Evolutionary conservation across 768 basidiomycete species (phyloP).

Genomic region (Podaxis sp.): DNA sequence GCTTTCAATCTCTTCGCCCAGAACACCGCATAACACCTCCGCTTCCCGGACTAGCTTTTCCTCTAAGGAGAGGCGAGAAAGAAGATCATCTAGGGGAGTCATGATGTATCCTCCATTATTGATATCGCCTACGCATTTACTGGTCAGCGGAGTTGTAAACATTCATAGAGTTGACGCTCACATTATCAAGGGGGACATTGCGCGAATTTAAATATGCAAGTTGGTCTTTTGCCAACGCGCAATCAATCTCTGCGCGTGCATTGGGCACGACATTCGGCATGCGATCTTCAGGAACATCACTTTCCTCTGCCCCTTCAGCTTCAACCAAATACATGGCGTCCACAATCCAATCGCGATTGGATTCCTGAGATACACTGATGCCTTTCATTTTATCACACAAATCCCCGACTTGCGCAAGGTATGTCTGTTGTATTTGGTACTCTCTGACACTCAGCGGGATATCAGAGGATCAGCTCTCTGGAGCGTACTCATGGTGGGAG

Average conservation of each 20-base stretch:
- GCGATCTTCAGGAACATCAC: not conserved
- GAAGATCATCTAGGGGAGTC: conserved; percentile 19
- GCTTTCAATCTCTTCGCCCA: conserved; percentile 33
- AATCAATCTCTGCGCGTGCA: not conserved
- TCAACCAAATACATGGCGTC: not conserved
- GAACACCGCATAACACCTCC: conserved; percentile 30
- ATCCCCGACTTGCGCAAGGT: not conserved
- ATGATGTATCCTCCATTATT: not conserved
- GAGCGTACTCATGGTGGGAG: too few relatives aligned
- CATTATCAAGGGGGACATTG: not conserved
- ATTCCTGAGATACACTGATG: not conserved
- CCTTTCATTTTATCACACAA: conserved; percentile 7
- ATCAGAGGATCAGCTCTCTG: not conserved
- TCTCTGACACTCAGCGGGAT: conserved; percentile 2
- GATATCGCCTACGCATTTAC: not conserved
- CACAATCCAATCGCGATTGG: not conserved
- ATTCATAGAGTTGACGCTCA: not conserved
- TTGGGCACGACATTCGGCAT: not conserved
- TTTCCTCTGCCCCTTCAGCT: not conserved
- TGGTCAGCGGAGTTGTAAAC: not conserved
- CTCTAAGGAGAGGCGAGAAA: conserved; percentile 23
- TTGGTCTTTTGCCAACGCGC: conserved; percentile 2
- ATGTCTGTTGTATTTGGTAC: not conserved
- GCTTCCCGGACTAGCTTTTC: conserved; percentile 21
- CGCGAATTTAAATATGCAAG: not conserved